Percentiles rank a stretch among this genome's conserved stretches.
phyloP scores from a whole-genome alignment of 2,329 filamentous ascomycete species.

The Zasmidium angulare region DNA sequence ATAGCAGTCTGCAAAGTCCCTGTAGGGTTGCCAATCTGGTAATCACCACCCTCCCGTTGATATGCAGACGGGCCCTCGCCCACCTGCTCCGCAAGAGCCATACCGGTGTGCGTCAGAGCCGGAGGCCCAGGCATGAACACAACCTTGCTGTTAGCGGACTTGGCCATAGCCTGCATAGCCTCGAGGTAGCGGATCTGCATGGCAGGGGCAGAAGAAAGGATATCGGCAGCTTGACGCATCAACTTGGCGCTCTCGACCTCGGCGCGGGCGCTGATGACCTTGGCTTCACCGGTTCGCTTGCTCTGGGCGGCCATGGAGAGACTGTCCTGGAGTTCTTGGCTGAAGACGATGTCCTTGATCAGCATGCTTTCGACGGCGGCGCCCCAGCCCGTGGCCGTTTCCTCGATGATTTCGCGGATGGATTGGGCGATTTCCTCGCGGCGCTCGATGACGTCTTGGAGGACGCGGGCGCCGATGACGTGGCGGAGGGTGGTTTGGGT shows the following conservation, averaged over 20 bases:
- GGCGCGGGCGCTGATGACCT: slow-evolving; percentile 94
- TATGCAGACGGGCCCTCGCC: slow-evolving; percentile 59
- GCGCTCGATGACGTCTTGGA: slow-evolving; percentile 97
- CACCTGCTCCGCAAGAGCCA: slow-evolving; percentile 49
- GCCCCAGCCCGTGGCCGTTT: slow-evolving; percentile 91
- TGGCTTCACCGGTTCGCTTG: slow-evolving; percentile 97
- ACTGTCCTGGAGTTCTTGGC: slow-evolving; percentile 89
- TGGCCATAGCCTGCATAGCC: slow-evolving; percentile 98
- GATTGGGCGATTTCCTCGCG: slow-evolving; percentile 95
- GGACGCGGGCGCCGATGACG: slow-evolving; percentile 89
- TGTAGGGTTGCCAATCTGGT: slow-evolving; percentile 16
- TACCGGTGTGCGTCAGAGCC: slow-evolving; percentile 56
- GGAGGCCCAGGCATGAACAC: slow-evolving; percentile 69
- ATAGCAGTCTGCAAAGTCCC: slow-evolving; percentile 68
- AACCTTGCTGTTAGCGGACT: slow-evolving; percentile 83
- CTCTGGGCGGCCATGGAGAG: slow-evolving; percentile 97
- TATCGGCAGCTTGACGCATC: slow-evolving; percentile 88
- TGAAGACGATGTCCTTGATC: slow-evolving; percentile 99
- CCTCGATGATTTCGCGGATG: slow-evolving; percentile 96
- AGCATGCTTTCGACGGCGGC: slow-evolving; percentile 97
- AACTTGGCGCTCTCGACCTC: slow-evolving; percentile 96
- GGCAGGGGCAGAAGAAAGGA: slow-evolving; percentile 83
- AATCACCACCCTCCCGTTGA: slow-evolving; percentile 26
- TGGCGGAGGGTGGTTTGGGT: slow-evolving; percentile 97
- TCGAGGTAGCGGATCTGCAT: slow-evolving; percentile 99